These are phyloP conservation scores for Erucastrum elatum DNA, from an alignment of 345 rosid species.

Conservation along the genomic window DNA sequence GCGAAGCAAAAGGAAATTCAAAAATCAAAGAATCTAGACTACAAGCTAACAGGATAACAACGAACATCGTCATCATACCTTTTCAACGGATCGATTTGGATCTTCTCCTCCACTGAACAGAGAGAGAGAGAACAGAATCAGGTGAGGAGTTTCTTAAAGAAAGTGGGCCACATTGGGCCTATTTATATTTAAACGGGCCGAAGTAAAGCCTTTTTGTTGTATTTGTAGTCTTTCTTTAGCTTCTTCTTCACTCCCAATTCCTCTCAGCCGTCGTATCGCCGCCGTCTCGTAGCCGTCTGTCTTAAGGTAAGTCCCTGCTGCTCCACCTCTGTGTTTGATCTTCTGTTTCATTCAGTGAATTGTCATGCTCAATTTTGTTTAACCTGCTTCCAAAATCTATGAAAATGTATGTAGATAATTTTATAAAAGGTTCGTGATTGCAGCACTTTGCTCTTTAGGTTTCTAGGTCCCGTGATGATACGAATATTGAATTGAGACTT, in stretches of 20 bases:
- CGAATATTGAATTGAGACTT: background rate
- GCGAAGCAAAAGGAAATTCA: background rate
- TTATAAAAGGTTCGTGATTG: background rate
- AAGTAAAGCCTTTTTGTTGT: background rate
- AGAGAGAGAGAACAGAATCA: slow-evolving; percentile 5
- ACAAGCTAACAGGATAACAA: background rate
- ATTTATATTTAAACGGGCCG: background rate
- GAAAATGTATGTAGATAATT: background rate
- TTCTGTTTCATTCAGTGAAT: background rate
- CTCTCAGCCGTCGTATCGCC: background rate
- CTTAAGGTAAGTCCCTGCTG: background rate
- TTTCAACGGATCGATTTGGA: slow-evolving; percentile 33
- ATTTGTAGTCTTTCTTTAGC: background rate
- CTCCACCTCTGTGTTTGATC: background rate
- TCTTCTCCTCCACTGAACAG: slow-evolving; percentile 25
- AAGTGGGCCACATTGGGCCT: slow-evolving; percentile 24
- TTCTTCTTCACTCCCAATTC: background rate
- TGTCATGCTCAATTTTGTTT: background rate
- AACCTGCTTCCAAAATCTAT: background rate
- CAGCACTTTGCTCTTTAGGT: background rate
- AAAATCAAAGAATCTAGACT: background rate
- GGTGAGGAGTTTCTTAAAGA: slow-evolving; percentile 13
- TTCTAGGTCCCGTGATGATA: background rate
- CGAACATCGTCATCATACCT: slow-evolving; percentile 23
- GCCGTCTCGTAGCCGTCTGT: background rate